Evolutionary conservation across 768 basidiomycete genomes (phyloP).

Genomic region (Tricholoma saponaceum): DNA sequence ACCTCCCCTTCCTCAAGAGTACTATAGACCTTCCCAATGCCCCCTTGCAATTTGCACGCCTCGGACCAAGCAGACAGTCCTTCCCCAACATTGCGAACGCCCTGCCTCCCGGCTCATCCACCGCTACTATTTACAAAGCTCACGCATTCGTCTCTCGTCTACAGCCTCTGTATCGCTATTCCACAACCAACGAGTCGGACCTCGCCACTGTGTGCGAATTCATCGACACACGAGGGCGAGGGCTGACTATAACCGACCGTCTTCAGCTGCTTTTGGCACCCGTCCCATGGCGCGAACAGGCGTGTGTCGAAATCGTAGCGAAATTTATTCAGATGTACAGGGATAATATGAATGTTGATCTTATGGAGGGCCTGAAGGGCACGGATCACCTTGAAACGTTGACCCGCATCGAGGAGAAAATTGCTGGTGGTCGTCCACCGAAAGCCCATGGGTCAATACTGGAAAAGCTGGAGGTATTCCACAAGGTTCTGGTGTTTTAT

Average conservation of each 20-base stretch:
- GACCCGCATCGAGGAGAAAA: constrained; percentile 33
- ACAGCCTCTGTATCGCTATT: constrained; percentile 40
- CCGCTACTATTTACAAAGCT: constrained; percentile 44
- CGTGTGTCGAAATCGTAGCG: constrained; percentile 27
- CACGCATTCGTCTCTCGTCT: constrained; percentile 43
- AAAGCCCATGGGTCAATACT: constrained; percentile 16
- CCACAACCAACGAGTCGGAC: background rate
- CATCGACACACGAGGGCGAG: constrained; percentile 35
- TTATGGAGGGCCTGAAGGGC: constrained; percentile 31
- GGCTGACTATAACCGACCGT: constrained; percentile 42
- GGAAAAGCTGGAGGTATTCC: constrained; percentile 59
- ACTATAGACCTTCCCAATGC: constrained; percentile 51
- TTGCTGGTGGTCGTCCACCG: constrained; percentile 15
- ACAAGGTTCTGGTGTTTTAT: constrained; percentile 75
- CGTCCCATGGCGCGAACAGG: constrained; percentile 45
- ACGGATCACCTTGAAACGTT: constrained; percentile 38
- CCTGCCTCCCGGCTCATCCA: constrained; percentile 40
- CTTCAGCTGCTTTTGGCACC: constrained; percentile 48
- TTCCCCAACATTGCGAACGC: constrained; percentile 23
- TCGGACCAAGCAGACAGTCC: constrained; percentile 24
- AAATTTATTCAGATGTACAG: constrained; percentile 41
- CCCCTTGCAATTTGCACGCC: constrained; percentile 48
- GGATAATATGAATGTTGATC: constrained; percentile 36
- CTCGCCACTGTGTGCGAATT: constrained; percentile 31
- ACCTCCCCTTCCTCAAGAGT: constrained; percentile 55